Conservation (phyloP, 1,284 basidiomycete species). For the Boletus semigastroideus region DNA sequence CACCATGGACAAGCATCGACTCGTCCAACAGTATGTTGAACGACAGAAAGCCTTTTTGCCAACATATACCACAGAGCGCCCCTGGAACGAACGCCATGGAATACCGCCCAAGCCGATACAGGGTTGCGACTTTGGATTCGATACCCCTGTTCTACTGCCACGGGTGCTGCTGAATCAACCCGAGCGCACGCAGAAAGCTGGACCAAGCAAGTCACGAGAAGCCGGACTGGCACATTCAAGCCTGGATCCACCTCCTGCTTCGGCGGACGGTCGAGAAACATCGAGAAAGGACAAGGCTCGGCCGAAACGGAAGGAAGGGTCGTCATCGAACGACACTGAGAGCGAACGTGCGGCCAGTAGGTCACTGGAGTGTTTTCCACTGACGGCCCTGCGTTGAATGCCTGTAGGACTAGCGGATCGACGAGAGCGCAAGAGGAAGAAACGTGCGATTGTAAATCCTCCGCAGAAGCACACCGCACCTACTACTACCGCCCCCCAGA, state of each 20-base stretch:
- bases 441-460: slow-evolving; percentile 47
- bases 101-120: slow-evolving; percentile 13
- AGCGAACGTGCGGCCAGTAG: slow-evolving; percentile 38
- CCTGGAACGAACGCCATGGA: slow-evolving; percentile 30
- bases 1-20: slow-evolving; percentile 39
- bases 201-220: slow-evolving; percentile 4
- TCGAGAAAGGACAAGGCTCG: slow-evolving; percentile 10
- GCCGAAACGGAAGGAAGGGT: slow-evolving; percentile 16
- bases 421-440: slow-evolving; percentile 53
- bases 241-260: neutral
- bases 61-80: slow-evolving; percentile 46
- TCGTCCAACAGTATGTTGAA: slow-evolving; percentile 49
- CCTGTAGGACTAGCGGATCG: slow-evolving; percentile 52
- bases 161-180: slow-evolving; percentile 31
- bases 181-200: slow-evolving; percentile 1
- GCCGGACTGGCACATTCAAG: neutral
- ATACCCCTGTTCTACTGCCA: slow-evolving; percentile 59
- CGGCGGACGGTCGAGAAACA: too few species aligned
- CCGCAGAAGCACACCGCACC: slow-evolving; percentile 10
- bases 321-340: slow-evolving; percentile 21
- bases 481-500: slow-evolving; percentile 4
- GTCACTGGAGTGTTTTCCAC: neutral
- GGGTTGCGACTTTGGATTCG: slow-evolving; percentile 41
- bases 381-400: neutral
- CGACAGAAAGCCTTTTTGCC: slow-evolving; percentile 48